Percentiles rank a stretch among this genome's conserved stretches.
phyloP scores from a whole-genome alignment of 805 yeast species.

The Kurtzmaniella fragi region DNA sequence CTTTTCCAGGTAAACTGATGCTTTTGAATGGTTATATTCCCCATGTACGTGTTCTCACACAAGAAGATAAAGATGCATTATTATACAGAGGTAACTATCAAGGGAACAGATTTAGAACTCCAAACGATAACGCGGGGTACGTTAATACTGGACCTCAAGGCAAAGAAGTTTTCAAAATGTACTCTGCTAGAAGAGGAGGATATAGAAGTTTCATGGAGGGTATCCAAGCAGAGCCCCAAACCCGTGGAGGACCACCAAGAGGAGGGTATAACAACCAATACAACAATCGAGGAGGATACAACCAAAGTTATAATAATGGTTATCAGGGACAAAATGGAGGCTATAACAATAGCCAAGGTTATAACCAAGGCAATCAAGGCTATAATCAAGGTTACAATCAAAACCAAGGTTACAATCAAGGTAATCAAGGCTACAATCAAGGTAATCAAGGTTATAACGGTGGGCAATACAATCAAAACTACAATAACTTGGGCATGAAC shows the following conservation, averaged over 20 bases:
- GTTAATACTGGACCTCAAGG: constrained; percentile 39
- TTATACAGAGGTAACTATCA: constrained; percentile 33
- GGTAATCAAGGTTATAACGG: constrained; percentile 5
- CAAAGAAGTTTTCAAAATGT: constrained; percentile 22
- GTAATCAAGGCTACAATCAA: constrained; percentile 7
- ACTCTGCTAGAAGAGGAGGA: constrained; percentile 35
- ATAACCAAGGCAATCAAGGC: constrained; percentile 1
- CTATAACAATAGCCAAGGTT: constrained; percentile 5
- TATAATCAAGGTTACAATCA: constrained; percentile 1
- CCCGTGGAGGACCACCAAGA: constrained; percentile 4
- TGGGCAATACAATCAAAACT: constrained; percentile 5
- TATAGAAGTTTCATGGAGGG: constrained; percentile 24
- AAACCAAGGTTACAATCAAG: constrained; percentile 9
- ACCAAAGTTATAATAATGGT: constrained; percentile 14
- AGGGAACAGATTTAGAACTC: constrained; percentile 26
- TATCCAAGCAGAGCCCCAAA: constrained; percentile 7
- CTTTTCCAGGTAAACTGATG: constrained; percentile 70
- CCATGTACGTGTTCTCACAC: constrained; percentile 54
- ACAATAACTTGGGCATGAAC: constrained; percentile 4
- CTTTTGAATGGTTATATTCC: constrained; percentile 73
- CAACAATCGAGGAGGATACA: constrained; percentile 13
- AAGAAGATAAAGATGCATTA: constrained; percentile 63
- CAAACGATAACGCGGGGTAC: constrained; percentile 28
- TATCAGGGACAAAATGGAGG: constrained; percentile 6
- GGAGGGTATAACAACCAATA: constrained; percentile 10